Conservation (phyloP, 1,284 basidiomycete species). For the Naganishia sp. region DNA sequence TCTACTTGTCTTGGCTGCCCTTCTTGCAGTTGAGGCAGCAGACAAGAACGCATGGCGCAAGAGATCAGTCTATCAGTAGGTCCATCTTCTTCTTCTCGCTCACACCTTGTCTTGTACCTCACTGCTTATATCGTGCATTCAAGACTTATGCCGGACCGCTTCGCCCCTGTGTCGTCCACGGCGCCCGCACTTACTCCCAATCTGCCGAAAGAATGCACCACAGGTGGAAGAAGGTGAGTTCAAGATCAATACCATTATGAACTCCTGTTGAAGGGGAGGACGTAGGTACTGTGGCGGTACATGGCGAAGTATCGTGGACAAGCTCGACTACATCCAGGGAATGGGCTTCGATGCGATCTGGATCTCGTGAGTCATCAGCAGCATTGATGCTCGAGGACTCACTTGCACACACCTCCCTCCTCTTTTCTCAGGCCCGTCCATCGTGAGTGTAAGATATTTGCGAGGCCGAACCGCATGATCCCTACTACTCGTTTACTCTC, state of each 20-base stretch:
- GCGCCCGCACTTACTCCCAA: slow-evolving; percentile 56
- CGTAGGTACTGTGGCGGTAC: slow-evolving; percentile 58
- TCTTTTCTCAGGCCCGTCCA: neutral
- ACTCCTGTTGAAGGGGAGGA: no score
- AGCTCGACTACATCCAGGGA: slow-evolving; percentile 73
- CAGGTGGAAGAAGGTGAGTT: slow-evolving; percentile 40
- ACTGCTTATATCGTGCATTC: neutral
- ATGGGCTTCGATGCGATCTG: slow-evolving; percentile 57
- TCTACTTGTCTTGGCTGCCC: no score
- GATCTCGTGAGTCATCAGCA: slow-evolving; percentile 38
- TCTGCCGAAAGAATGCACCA: slow-evolving; percentile 56
- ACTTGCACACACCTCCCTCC: neutral
- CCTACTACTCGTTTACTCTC: neutral
- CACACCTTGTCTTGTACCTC: no score
- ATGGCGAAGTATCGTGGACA: slow-evolving; percentile 70
- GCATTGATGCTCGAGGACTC: neutral
- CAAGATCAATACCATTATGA: neutral
- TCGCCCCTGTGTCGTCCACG: slow-evolving; percentile 61
- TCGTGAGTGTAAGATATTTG: neutral
- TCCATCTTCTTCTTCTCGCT: neutral
- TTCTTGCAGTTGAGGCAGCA: slow-evolving; percentile 35
- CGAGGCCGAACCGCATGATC: no score
- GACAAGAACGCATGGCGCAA: slow-evolving; percentile 21
- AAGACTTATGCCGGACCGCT: slow-evolving; percentile 74
- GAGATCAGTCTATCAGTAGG: slow-evolving; percentile 48